Evolutionary conservation across 345 rosid species (phyloP).

Genomic region (Brassica juncea): DNA sequence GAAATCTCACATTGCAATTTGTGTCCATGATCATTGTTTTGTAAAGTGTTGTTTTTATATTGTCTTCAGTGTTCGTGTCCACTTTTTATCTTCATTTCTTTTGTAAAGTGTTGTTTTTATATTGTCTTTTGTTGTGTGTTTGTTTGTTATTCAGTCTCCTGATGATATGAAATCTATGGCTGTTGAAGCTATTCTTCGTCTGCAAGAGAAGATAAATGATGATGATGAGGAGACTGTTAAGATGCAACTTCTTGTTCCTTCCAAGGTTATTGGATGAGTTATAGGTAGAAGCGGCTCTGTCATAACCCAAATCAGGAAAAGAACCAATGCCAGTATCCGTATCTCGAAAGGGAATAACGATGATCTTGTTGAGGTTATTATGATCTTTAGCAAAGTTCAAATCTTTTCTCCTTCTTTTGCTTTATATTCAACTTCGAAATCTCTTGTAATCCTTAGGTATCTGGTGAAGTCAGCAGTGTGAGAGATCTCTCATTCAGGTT

Average conservation of each 20-base stretch:
- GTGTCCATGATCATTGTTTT: no score
- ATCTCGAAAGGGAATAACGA: background rate
- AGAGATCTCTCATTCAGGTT: constrained; percentile 11
- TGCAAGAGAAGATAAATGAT: constrained; percentile 7
- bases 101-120: background rate
- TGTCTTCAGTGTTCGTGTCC: background rate
- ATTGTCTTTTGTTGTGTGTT: background rate
- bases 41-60: no score
- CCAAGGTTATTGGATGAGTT: background rate
- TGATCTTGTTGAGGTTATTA: constrained; percentile 9
- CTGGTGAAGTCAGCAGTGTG: constrained; percentile 11
- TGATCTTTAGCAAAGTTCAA: background rate
- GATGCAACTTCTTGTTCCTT: constrained; percentile 15
- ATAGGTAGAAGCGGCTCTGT: background rate
- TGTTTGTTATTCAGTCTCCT: background rate
- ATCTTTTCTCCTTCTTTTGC: background rate
- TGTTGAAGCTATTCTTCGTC: constrained; percentile 7
- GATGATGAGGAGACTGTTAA: background rate
- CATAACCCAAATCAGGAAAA: constrained; percentile 7
- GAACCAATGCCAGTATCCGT: constrained; percentile 6
- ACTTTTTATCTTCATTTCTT: background rate
- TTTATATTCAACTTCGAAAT: background rate
- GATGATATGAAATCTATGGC: constrained; percentile 6
- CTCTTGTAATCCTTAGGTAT: constrained; percentile 1
- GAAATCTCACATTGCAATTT: no score